Conservation (phyloP, 108 stramenopile genomes). For the Epithemia pelagica region DNA sequence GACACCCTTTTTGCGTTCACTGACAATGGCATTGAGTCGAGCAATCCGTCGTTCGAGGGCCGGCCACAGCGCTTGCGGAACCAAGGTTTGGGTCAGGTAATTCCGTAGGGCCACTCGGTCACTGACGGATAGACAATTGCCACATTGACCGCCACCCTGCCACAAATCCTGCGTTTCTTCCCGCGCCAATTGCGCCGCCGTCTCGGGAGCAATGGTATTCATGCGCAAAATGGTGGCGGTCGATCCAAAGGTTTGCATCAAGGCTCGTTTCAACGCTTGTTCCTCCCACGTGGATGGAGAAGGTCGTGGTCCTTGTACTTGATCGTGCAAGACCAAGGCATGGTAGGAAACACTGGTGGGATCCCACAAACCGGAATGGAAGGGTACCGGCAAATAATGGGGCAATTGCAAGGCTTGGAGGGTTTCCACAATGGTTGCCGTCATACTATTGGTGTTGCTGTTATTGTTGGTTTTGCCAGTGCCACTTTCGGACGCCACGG, state of each 20-base stretch:
- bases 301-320: conserved; percentile 37
- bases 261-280: conserved; percentile 15
- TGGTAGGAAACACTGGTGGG: conserved; percentile 53
- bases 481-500: neutral
- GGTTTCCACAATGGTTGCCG: conserved; percentile 10
- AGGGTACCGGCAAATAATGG: conserved; percentile 57
- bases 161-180: conserved; percentile 43
- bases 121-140: conserved; percentile 48
- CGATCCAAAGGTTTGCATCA: conserved; percentile 58
- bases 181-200: conserved; percentile 26
- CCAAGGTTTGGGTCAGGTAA: conserved; percentile 46
- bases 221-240: conserved; percentile 51
- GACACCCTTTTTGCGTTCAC: conserved; percentile 80
- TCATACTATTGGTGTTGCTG: conserved; percentile 17
- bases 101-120: conserved; percentile 65
- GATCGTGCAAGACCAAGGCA: conserved; percentile 76
- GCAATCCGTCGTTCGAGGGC: conserved; percentile 76
- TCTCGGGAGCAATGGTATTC: conserved; percentile 41
- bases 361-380: conserved; percentile 60
- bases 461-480: neutral
- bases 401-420: conserved; percentile 35
- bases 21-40: conserved; percentile 67
- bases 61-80: conserved; percentile 50
- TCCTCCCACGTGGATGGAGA: conserved; percentile 30
- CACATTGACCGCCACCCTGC: conserved; percentile 37